These are phyloP conservation scores for Viridothelium virens DNA, from an alignment of 495 filamentous ascomycete species.

Conservation along the genomic window DNA sequence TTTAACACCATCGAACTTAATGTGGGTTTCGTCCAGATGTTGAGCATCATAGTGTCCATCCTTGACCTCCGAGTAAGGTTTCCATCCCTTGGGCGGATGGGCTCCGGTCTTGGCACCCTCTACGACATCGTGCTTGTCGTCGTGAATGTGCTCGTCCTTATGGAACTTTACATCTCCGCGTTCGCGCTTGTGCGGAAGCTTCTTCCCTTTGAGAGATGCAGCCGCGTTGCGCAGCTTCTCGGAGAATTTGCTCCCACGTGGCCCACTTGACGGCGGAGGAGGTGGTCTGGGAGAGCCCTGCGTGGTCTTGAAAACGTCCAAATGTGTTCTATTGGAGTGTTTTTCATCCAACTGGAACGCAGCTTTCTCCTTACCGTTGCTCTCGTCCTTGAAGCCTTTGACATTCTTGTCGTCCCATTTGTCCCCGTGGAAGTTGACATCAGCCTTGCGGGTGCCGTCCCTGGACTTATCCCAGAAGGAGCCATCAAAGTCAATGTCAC, in stretches of 20 bases:
- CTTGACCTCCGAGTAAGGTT: not conserved
- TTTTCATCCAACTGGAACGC: not conserved
- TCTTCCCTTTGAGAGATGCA: not conserved
- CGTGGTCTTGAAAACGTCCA: not conserved
- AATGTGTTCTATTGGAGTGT: not conserved
- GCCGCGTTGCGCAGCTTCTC: not conserved
- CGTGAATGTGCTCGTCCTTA: not conserved
- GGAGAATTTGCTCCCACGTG: not conserved
- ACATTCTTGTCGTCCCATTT: not conserved
- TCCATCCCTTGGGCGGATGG: not conserved
- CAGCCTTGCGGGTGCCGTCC: not conserved
- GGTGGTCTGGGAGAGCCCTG: not conserved
- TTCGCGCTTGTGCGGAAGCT: not conserved
- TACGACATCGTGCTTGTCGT: not conserved
- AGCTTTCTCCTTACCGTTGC: not conserved
- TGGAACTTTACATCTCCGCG: not conserved
- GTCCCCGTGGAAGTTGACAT: not conserved
- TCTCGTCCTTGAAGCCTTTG: not conserved
- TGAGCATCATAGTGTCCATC: not conserved
- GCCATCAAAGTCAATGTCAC: not conserved
- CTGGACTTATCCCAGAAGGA: not conserved
- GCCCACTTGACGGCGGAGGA: not conserved
- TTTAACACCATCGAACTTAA: not conserved
- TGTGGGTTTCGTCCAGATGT: not conserved
- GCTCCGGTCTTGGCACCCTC: not conserved